A percentile compares a stretch with the other conserved stretches of the same genome.
Evolutionary conservation across 257 asterid species (phyloP).

Genomic region (Solanum sejunctum): DNA sequence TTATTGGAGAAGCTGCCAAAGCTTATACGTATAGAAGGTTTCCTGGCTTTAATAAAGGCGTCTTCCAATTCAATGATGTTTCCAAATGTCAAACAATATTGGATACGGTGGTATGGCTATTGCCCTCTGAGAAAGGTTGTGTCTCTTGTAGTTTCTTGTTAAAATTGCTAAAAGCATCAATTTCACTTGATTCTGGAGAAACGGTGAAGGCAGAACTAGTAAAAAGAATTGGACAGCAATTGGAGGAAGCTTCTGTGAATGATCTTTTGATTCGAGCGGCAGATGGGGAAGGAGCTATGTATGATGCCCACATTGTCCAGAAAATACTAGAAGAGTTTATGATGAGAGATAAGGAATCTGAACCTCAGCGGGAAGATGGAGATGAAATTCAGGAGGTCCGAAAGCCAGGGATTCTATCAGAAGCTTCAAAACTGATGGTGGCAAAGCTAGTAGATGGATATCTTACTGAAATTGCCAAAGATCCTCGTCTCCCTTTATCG

Average conservation of each 20-base stretch:
- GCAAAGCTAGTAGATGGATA: constrained; percentile 80
- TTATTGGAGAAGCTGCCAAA: constrained; percentile 82
- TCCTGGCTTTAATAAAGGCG: constrained; percentile 59
- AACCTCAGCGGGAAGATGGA: constrained; percentile 25
- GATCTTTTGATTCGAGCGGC: constrained; percentile 57
- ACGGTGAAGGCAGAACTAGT: constrained; percentile 39
- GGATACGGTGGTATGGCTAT: constrained; percentile 60
- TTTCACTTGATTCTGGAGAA: constrained; percentile 55
- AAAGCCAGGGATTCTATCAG: constrained; percentile 74
- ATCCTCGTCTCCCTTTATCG: constrained; percentile 53
- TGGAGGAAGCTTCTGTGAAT: constrained; percentile 78
- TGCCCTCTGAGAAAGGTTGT: constrained; percentile 67
- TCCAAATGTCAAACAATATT: constrained; percentile 39
- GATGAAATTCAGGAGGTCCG: constrained; percentile 57
- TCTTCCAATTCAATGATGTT: constrained; percentile 33
- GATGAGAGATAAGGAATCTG: constrained; percentile 36
- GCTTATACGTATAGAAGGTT: constrained; percentile 60
- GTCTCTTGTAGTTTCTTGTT: constrained; percentile 81
- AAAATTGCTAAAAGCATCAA: constrained; percentile 67
- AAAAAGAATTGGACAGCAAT: constrained; percentile 64
- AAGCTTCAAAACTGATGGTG: constrained; percentile 96
- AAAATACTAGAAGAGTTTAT: constrained; percentile 58
- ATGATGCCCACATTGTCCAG: constrained; percentile 44
- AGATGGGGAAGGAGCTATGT: constrained; percentile 42
- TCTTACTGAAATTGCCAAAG: constrained; percentile 81